Evolutionary conservation across 257 asterid genomes (phyloP).

Genomic region (Prunella vulgaris): DNA sequence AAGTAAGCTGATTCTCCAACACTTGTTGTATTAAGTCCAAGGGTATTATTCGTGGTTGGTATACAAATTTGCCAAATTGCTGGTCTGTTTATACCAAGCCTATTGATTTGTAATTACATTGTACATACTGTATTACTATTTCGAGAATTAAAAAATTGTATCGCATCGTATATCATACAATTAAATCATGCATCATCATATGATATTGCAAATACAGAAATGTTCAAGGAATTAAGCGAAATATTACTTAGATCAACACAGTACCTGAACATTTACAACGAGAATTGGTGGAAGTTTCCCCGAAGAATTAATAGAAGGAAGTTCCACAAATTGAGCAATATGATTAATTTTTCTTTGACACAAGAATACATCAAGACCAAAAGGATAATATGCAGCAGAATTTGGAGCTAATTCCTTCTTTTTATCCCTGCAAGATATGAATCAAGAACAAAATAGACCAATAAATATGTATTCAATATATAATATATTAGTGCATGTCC

Average conservation of each 20-base stretch:
- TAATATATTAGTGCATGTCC: neutral
- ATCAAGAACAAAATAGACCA: neutral
- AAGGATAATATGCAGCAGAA: slow-evolving; percentile 81
- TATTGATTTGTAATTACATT: neutral
- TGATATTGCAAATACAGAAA: neutral
- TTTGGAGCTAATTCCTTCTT: slow-evolving; percentile 80
- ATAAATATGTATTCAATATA: neutral
- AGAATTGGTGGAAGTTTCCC: slow-evolving; percentile 85
- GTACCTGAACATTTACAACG: slow-evolving; percentile 94
- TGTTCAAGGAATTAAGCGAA: neutral
- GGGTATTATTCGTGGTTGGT: neutral
- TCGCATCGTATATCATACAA: neutral
- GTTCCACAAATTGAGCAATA: slow-evolving; percentile 78
- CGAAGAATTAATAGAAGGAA: slow-evolving; percentile 49
- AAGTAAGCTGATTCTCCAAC: neutral
- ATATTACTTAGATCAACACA: neutral
- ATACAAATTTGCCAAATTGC: neutral
- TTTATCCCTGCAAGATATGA: slow-evolving; percentile 60
- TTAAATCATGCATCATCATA: neutral
- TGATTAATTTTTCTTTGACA: slow-evolving; percentile 77
- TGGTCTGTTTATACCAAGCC: neutral
- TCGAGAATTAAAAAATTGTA: neutral
- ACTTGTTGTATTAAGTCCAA: neutral
- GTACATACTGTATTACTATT: neutral
- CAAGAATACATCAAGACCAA: slow-evolving; percentile 87